phyloP scores from a whole-genome alignment of 2,329 filamentous ascomycete species.

The Cladophialophora yegresii region DNA sequence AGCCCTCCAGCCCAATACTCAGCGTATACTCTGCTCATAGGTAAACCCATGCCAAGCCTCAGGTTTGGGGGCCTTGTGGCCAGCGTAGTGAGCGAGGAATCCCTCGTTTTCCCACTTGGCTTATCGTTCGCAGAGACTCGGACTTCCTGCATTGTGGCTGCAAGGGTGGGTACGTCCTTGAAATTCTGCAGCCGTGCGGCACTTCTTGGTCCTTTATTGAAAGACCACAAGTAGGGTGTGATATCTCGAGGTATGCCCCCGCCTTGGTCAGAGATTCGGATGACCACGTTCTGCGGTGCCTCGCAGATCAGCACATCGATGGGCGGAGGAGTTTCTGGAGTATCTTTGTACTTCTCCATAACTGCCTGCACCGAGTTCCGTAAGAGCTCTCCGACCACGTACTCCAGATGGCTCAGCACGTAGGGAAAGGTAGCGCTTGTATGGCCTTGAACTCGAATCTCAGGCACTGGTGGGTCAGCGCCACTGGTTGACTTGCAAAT shows the following conservation, averaged over 20 bases:
- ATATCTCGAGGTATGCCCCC: conserved; percentile 85
- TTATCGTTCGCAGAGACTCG: conserved; percentile 36
- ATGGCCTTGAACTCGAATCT: conserved; percentile 81
- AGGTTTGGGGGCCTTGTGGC: conserved; percentile 82
- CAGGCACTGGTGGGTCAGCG: conserved; percentile 69
- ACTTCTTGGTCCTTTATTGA: conserved; percentile 85
- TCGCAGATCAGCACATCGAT: conserved; percentile 96
- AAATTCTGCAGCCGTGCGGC: conserved; percentile 80
- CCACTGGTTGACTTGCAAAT: conserved; percentile 76
- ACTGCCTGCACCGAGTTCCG: conserved; percentile 93
- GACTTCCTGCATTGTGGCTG: conserved; percentile 84
- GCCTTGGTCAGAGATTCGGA: conserved; percentile 91
- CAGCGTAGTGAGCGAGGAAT: conserved; percentile 74
- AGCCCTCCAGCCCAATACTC: conserved; percentile 97
- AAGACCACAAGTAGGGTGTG: conserved; percentile 91
- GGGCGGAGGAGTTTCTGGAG: conserved; percentile 63
- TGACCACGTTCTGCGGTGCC: conserved; percentile 90
- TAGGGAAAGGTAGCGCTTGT: conserved; percentile 91
- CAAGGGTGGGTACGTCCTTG: conserved; percentile 81
- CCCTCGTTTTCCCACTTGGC: conserved; percentile 43
- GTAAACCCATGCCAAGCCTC: conserved; percentile 86
- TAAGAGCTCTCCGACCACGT: conserved; percentile 92
- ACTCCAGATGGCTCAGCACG: conserved; percentile 92
- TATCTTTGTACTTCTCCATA: conserved; percentile 68
- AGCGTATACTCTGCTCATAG: conserved; percentile 90